Conservation (phyloP, 345 rosid species). For the Microcos paniculata region DNA sequence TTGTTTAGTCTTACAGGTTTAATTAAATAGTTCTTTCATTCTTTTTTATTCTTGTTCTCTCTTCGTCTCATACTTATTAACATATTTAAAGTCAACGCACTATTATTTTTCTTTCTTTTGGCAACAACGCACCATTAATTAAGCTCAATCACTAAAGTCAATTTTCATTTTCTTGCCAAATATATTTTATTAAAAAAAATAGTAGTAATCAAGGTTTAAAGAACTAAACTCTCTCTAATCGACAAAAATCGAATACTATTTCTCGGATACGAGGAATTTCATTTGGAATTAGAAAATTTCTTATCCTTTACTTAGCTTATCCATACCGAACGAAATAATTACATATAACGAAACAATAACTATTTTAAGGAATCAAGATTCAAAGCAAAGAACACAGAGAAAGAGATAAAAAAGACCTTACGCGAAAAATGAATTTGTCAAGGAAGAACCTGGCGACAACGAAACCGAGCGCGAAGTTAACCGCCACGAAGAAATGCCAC, state of each 20-base stretch:
- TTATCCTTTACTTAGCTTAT: neutral
- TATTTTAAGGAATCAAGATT: neutral
- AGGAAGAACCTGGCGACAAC: conserved; percentile 58
- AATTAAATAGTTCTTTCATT: neutral
- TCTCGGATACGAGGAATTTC: neutral
- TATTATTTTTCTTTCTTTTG: no score
- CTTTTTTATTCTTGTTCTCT: neutral
- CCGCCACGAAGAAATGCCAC: conserved; percentile 53
- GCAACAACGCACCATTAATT: neutral
- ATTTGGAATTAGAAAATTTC: neutral
- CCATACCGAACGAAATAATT: neutral
- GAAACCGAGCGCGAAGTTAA: conserved; percentile 66
- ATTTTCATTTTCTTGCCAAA: neutral
- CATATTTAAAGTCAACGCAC: conserved; percentile 6
- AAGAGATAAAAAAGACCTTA: conserved; percentile 31
- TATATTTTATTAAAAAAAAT: neutral
- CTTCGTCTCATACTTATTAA: neutral
- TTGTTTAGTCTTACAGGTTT: neutral
- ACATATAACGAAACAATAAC: neutral
- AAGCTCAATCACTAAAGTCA: neutral
- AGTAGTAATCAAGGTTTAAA: no score
- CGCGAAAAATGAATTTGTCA: conserved; percentile 81
- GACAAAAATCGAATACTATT: neutral
- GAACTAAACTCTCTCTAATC: neutral
- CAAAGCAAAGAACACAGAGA: neutral